Evolutionary conservation across 768 basidiomycete species (phyloP).

Genomic region (Leccinum rimulosum): DNA sequence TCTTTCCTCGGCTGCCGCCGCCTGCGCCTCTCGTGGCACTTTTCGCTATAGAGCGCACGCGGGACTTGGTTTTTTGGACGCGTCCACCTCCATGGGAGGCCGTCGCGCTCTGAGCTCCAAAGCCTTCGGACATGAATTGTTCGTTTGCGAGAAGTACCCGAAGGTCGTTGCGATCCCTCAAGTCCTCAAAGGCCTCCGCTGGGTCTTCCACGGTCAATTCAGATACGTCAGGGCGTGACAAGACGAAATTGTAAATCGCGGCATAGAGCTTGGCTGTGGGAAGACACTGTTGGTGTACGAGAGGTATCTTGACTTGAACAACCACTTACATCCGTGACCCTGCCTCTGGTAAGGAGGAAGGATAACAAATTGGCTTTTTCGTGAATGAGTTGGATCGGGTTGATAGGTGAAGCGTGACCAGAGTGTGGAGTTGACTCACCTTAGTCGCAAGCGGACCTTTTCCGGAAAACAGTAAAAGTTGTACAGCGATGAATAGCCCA

Average conservation of each 20-base stretch:
- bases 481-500: conserved; percentile 92
- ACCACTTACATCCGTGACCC: conserved; percentile 82
- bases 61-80: conserved; percentile 38
- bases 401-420: background rate
- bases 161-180: conserved; percentile 90
- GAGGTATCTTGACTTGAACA: background rate
- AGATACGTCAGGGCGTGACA: conserved; percentile 65
- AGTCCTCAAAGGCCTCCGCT: conserved; percentile 95
- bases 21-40: conserved; percentile 19
- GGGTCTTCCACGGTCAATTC: conserved; percentile 98
- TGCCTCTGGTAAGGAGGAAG: conserved; percentile 84
- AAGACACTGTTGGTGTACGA: background rate
- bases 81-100: conserved; percentile 50
- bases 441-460: conserved; percentile 79
- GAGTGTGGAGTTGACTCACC: conserved; percentile 43
- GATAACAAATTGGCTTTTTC: conserved; percentile 88
- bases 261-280: conserved; percentile 78
- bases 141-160: conserved; percentile 65
- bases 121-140: conserved; percentile 70
- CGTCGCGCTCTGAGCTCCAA: conserved; percentile 38
- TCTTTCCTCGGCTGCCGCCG: conserved; percentile 45
- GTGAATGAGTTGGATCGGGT: background rate
- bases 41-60: conserved; percentile 30
- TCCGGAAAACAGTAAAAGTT: conserved; percentile 97
- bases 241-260: conserved; percentile 76